Conservation (phyloP, 2,329 filamentous ascomycete species). For the Ramularia endophylla region DNA sequence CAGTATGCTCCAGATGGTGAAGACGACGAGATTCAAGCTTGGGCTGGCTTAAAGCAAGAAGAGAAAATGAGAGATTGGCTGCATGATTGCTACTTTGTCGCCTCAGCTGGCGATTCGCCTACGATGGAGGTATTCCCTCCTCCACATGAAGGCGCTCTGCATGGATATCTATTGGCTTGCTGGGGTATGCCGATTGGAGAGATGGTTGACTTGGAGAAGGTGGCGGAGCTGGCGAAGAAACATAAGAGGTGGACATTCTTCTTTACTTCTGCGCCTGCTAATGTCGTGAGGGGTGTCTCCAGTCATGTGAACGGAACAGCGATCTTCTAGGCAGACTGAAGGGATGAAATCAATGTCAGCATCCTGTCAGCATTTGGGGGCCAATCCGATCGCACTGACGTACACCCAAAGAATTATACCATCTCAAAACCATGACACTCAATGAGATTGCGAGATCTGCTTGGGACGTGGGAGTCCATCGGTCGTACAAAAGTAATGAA, state of each 20-base stretch:
- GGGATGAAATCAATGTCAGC: too few relatives aligned
- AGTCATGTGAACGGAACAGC: conserved; percentile 41
- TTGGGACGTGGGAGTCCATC: too few relatives aligned
- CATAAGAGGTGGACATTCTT: conserved; percentile 55
- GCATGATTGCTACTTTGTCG: conserved; percentile 63
- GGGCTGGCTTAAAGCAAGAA: conserved; percentile 48
- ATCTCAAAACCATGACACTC: too few relatives aligned
- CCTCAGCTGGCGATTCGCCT: conserved; percentile 57
- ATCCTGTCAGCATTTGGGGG: too few relatives aligned
- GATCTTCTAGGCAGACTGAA: conserved; percentile 31
- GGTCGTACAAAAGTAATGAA: too few relatives aligned
- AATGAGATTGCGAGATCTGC: too few relatives aligned
- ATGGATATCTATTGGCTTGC: conserved; percentile 45
- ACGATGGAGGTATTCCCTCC: conserved; percentile 61
- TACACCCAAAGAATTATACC: too few relatives aligned
- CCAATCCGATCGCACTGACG: too few relatives aligned
- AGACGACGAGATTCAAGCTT: conserved; percentile 32
- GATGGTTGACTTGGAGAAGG: conserved; percentile 50
- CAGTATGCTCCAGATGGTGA: conserved; percentile 40
- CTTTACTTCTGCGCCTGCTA: conserved; percentile 55
- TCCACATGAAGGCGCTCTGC: conserved; percentile 36
- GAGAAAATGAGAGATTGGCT: conserved; percentile 58
- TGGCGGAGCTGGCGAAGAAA: conserved; percentile 51
- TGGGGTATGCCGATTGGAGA: conserved; percentile 53
- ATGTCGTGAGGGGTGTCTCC: conserved; percentile 48